Percentiles rank a stretch among this genome's conserved stretches.
These are phyloP conservation scores for Polyporus tsugae DNA, from an alignment of 1,284 basidiomycete species.

Conservation along the genomic window DNA sequence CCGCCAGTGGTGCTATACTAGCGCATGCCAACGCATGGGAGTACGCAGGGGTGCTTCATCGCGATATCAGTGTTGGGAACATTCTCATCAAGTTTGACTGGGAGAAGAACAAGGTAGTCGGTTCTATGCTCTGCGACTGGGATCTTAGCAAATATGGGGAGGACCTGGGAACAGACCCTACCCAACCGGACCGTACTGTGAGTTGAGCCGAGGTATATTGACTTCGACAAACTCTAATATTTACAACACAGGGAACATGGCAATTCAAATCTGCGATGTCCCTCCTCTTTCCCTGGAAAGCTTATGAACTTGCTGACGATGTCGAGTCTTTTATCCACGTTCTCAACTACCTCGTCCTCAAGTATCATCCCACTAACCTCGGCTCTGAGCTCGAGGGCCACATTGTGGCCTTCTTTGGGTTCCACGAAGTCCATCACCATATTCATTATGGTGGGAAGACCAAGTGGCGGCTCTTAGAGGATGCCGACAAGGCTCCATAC, in stretches of 20 bases:
- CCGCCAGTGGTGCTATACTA: too few relatives aligned
- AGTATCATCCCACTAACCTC: background rate
- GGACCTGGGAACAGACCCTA: constrained; percentile 1
- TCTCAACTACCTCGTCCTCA: constrained; percentile 5
- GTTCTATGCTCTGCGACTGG: constrained; percentile 19
- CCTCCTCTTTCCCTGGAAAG: constrained; percentile 9
- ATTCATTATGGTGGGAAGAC: background rate
- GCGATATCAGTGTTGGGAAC: constrained; percentile 21
- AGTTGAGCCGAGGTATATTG: background rate
- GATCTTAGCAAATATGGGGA: constrained; percentile 12
- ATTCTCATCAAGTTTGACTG: constrained; percentile 18
- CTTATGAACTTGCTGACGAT: constrained; percentile 18
- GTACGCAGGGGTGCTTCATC: background rate
- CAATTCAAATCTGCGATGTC: constrained; percentile 17
- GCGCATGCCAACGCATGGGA: constrained; percentile 12
- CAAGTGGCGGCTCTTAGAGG: background rate
- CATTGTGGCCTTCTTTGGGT: background rate
- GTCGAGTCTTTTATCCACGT: constrained; percentile 17
- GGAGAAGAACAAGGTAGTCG: background rate
- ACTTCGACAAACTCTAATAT: background rate
- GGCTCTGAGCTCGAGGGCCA: background rate
- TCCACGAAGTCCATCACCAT: background rate
- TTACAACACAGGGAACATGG: constrained; percentile 18
- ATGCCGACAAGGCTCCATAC: background rate
- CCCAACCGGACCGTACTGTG: constrained; percentile 5